Evolutionary conservation across 2,329 filamentous ascomycete species (phyloP), one percentile per base, ranked within the genome.

Genomic region (Plenodomus lindquistii): DNA sequence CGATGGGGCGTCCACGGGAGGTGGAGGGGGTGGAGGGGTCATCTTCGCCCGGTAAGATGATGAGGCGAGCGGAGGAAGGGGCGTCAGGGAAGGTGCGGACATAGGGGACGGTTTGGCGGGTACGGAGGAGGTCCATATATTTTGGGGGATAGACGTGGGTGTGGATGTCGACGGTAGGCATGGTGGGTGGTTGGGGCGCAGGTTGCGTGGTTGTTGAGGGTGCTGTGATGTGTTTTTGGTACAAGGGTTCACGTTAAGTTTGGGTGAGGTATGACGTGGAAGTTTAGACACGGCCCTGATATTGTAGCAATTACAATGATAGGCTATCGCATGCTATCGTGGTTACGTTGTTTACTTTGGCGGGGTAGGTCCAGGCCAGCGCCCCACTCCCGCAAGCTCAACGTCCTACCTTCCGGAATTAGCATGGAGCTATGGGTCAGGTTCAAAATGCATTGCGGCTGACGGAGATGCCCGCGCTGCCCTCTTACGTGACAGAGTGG

Each of bases 1-100:
- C 93, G 37, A 97, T 84, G 3, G 92, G 91, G 3, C 92, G 85
- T 31, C 91, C 92, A 2, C 89, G 86, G 8, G 84, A 81, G 9
- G 71, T 73, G 11, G 70, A 73, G 1, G 72, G 72, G 37, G 80
- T 83, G 17, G 77, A 75, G 2, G 79, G 70, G 19, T 80, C 73
- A 66, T 85, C 79, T 58, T 82, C 76, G 42, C 78, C 74, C 2
- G 84, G 81, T 4, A 89, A 77, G 46, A 89, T 84, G 52, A 89
- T 84, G 47, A 90, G 81, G 11, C 87, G 84, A 37, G 85, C 81
- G 37, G 83, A 81, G 19, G 70, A 57, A 1, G 69, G 70, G 1
- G 81, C 48, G 77, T 74, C 71, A 18, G 66, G 78, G 60, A 90
- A 90, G 16, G 78, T 81, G 49, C 87, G 82, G 48, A 92, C 84